These are phyloP conservation scores for Diaporthe velutina DNA, from an alignment of 2,329 filamentous ascomycete genomes.

Conservation along the genomic window DNA sequence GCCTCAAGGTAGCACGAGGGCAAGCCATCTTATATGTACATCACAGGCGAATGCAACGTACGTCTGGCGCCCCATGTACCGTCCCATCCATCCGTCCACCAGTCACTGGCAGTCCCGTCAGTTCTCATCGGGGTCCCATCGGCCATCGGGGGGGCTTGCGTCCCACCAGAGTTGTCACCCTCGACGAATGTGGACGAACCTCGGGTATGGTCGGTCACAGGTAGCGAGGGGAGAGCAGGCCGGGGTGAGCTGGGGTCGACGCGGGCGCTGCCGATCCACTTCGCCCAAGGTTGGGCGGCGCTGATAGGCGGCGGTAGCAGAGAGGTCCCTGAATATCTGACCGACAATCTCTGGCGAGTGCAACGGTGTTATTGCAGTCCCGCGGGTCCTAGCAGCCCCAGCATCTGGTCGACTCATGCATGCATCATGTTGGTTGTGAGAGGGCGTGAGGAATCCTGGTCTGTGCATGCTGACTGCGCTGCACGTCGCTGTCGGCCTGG, in stretches of 20 bases:
- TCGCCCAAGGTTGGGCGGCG: not conserved
- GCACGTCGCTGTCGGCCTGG: slow-evolving; percentile 2
- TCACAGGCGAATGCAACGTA: slow-evolving; percentile 16
- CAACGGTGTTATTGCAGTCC: slow-evolving; percentile 21
- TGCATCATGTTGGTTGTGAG: not conserved
- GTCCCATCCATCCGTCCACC: slow-evolving; percentile 1
- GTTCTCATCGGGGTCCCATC: not conserved
- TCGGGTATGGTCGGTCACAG: slow-evolving; percentile 28
- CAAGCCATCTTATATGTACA: slow-evolving; percentile 18
- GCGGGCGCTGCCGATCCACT: slow-evolving; percentile 14
- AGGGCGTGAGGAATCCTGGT: not conserved
- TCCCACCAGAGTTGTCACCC: not conserved
- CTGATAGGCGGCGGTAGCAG: slow-evolving; percentile 27
- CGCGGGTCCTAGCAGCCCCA: slow-evolving; percentile 22
- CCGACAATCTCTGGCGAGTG: slow-evolving; percentile 25
- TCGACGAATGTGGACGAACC: not conserved
- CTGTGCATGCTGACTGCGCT: slow-evolving; percentile 29
- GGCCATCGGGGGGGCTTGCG: too few species aligned
- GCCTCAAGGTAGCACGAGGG: slow-evolving; percentile 12
- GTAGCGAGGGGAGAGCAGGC: slow-evolving; percentile 3
- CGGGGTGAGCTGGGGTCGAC: not conserved
- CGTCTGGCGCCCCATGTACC: slow-evolving; percentile 3
- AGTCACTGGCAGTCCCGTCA: not conserved
- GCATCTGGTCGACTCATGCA: slow-evolving; percentile 18
- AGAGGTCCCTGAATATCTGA: slow-evolving; percentile 33